phyloP scores from a whole-genome alignment of 2,329 filamentous ascomycete species.

The Didymella pomorum region DNA sequence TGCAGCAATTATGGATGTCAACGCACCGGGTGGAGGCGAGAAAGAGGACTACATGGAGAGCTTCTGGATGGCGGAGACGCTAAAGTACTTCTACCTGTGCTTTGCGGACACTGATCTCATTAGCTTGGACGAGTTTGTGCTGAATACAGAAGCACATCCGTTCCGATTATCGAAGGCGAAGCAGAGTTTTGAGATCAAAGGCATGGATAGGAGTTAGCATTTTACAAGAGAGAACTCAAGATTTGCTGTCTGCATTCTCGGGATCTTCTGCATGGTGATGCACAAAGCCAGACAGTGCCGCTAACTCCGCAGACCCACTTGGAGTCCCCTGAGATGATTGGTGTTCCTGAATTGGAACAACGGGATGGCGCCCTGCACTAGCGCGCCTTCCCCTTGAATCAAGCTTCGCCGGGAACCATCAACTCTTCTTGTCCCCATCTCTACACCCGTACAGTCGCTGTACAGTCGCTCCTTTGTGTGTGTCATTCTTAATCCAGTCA shows the following conservation, averaged over 20 bases:
- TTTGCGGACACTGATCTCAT: conserved; percentile 55
- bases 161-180: conserved; percentile 42
- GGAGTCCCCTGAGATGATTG: conserved; percentile 19
- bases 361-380: conserved; percentile 9
- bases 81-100: conserved; percentile 59
- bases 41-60: conserved; percentile 57
- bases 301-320: conserved; percentile 25
- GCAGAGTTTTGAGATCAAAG: neutral
- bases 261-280: neutral
- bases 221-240: neutral
- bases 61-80: conserved; percentile 59
- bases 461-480: conserved; percentile 38
- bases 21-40: conserved; percentile 33
- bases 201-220: neutral
- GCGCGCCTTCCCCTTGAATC: conserved; percentile 39
- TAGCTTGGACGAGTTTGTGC: conserved; percentile 57
- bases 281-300: neutral
- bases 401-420: conserved; percentile 26
- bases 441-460: conserved; percentile 30
- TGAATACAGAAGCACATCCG: conserved; percentile 59
- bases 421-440: conserved; percentile 24
- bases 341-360: conserved; percentile 27
- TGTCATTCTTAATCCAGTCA: conserved; percentile 26
- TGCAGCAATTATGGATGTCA: conserved; percentile 55
- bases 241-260: neutral